Base-by-base conservation (phyloP, 768 basidiomycete genomes). In the Termitomyces sp. region DNA sequence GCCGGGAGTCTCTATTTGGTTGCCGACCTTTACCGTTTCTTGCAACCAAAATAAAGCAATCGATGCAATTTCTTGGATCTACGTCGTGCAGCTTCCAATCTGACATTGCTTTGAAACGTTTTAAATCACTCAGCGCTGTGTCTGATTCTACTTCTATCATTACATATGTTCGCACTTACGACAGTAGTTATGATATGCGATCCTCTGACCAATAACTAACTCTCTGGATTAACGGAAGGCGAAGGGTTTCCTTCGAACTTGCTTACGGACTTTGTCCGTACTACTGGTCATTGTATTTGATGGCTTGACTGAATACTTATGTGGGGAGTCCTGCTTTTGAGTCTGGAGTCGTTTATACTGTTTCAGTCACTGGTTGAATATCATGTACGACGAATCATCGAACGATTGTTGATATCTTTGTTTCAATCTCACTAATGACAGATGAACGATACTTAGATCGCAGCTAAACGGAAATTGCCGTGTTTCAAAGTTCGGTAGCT, bases 1-100 rank as follows among this genome's bases (percentile, higher is more conserved):
- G 88, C 92, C 24, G 97, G 96, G 40, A 98, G 97, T 72, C 69
- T 98, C 65, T 99, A 99, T 73, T 81, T 98, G 40, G 92, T 94
- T 1, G 93, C 94, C 10, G 96, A 98, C 73, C 85, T 95, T 56
- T 97, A 96, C 74, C 76, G 94, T 57, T 63, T 86, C 13, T 69
- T 70, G 42, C 42, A 50, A 51, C 2, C 38, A 57, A 35, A 14
- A 45, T 18, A 22, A 45, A 30, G 4, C 28, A 42, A 13, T 2
- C 2, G 26, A n/a, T 40, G 26, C 6, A 7, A 18, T 30, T 53
- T 40, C 24, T 30, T 42, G 38, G 26, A 53, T 26, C 26, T 42
- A 13, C 16, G 6, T 4, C 24, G 10, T 18, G 2, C 3, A 26
- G 16, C 6, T 18, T 12, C 5, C 24, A 18, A 9, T 28, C 16